Percentiles rank a stretch among this genome's conserved stretches.
Conservation (phyloP, 2,329 filamentous ascomycete genomes). For the Colletotrichum ledebouriae region DNA sequence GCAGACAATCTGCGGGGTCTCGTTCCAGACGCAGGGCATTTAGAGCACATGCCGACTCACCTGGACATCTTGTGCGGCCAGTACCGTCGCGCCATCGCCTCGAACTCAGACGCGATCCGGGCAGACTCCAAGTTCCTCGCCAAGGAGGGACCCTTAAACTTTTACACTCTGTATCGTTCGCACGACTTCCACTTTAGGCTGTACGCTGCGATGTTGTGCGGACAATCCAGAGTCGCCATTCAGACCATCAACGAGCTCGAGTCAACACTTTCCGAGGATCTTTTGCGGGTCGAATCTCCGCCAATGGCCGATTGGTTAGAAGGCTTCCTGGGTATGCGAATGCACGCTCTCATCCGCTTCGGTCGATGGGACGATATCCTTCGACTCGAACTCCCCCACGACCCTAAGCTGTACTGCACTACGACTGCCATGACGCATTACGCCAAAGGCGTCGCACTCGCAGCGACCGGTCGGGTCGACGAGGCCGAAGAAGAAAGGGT, state of each 20-base stretch:
- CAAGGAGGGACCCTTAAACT: slow-evolving; percentile 72
- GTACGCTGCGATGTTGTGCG: slow-evolving; percentile 84
- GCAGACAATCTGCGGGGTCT: slow-evolving; percentile 74
- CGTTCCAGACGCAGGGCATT: slow-evolving; percentile 77
- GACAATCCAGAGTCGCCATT: slow-evolving; percentile 72
- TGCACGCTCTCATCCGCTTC: slow-evolving; percentile 80
- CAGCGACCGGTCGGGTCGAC: slow-evolving; percentile 67
- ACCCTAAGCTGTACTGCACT: slow-evolving; percentile 74
- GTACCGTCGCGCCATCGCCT: slow-evolving; percentile 74
- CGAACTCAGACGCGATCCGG: slow-evolving; percentile 74
- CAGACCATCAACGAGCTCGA: slow-evolving; percentile 73
- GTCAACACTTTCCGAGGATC: slow-evolving; percentile 69
- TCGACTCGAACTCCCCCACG: slow-evolving; percentile 66
- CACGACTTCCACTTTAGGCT: slow-evolving; percentile 83
- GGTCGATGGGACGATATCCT: slow-evolving; percentile 78
- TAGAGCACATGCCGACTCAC: slow-evolving; percentile 84
- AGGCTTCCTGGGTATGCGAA: slow-evolving; percentile 74
- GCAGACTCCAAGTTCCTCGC: slow-evolving; percentile 77
- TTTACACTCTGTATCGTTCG: slow-evolving; percentile 82
- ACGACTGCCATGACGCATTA: slow-evolving; percentile 79
- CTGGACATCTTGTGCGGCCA: slow-evolving; percentile 81
- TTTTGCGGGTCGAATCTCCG: slow-evolving; percentile 74
- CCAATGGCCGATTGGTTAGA: slow-evolving; percentile 87
- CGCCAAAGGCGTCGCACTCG: slow-evolving; percentile 75
- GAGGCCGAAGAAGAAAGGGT: slow-evolving; percentile 66